These are phyloP conservation scores for Apophysomyces trapeziformis DNA, from an alignment of 371 early-diverging fungal species.

Conservation along the genomic window DNA sequence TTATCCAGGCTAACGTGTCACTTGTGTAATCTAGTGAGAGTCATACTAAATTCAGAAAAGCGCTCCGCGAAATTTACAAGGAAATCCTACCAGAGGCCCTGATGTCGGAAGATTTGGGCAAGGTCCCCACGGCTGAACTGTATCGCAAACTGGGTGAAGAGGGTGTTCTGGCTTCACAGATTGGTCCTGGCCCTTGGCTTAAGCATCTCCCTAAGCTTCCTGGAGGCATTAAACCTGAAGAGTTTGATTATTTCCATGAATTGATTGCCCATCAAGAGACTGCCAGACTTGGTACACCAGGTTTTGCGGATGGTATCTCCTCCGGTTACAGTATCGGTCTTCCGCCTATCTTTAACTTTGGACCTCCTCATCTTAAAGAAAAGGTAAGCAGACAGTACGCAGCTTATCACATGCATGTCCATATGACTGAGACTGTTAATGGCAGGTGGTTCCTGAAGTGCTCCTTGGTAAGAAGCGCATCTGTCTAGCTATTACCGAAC, in stretches of 20 bases:
- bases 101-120: slow-evolving; percentile 45
- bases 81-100: slow-evolving; percentile 45
- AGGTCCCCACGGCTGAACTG: slow-evolving; percentile 51
- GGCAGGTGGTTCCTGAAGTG: slow-evolving; percentile 71
- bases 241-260: slow-evolving; percentile 78
- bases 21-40: slow-evolving; percentile 38
- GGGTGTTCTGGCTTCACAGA: slow-evolving; percentile 32
- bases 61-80: slow-evolving; percentile 44
- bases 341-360: slow-evolving; percentile 70
- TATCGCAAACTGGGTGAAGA: slow-evolving; percentile 52
- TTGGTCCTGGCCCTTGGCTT: slow-evolving; percentile 47
- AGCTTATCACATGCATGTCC: slow-evolving; percentile 46
- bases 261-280: slow-evolving; percentile 80
- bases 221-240: slow-evolving; percentile 53
- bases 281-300: slow-evolving; percentile 80
- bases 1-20: neutral
- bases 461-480: slow-evolving; percentile 78
- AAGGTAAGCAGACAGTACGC: slow-evolving; percentile 17
- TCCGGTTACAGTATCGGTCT: slow-evolving; percentile 50
- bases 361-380: slow-evolving; percentile 66
- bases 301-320: slow-evolving; percentile 60
- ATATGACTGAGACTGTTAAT: slow-evolving; percentile 62
- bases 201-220: slow-evolving; percentile 34
- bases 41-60: slow-evolving; percentile 53
- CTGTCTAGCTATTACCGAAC: slow-evolving; percentile 74